Percentiles rank a stretch among this genome's conserved stretches.
Conservation (phyloP, 257 asterid species). For the Salvia rosmarinus region DNA sequence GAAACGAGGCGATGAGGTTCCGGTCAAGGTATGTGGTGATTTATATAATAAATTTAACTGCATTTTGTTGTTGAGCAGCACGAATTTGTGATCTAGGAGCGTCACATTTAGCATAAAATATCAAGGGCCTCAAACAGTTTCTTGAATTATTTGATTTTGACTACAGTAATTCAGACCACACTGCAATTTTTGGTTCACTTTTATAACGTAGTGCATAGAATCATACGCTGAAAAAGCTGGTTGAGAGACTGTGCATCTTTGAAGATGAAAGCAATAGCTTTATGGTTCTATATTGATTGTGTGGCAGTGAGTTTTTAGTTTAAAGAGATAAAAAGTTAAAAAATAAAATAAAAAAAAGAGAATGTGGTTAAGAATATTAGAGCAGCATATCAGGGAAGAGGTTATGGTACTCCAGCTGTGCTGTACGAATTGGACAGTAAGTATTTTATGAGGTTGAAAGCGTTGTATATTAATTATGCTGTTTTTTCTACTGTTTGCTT, state of each 20-base stretch:
- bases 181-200: constrained; percentile 31
- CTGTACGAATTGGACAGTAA: constrained; percentile 46
- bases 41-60: constrained; percentile 6
- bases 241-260: constrained; percentile 31
- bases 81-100: constrained; percentile 32
- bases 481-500: constrained; percentile 46
- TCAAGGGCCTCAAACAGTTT: constrained; percentile 31
- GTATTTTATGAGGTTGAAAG: constrained; percentile 43
- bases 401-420: constrained; percentile 60
- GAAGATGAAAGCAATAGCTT: constrained; percentile 42
- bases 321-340: constrained; percentile 12
- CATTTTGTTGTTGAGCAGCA: background rate
- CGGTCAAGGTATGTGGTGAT: constrained; percentile 50
- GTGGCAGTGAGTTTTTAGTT: constrained; percentile 37
- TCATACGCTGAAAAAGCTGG: constrained; percentile 49
- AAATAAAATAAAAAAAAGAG: constrained; percentile 23
- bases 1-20: constrained; percentile 22
- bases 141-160: constrained; percentile 32
- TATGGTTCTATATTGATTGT: constrained; percentile 33
- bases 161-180: constrained; percentile 24
- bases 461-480: constrained; percentile 45
- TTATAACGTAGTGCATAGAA: constrained; percentile 28
- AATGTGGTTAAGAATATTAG: constrained; percentile 38
- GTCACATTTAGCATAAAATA: constrained; percentile 55
- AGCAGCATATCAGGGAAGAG: constrained; percentile 42